Base-by-base conservation (phyloP, 2,329 filamentous ascomycete genomes). In the Aspergillus neotritici region DNA sequence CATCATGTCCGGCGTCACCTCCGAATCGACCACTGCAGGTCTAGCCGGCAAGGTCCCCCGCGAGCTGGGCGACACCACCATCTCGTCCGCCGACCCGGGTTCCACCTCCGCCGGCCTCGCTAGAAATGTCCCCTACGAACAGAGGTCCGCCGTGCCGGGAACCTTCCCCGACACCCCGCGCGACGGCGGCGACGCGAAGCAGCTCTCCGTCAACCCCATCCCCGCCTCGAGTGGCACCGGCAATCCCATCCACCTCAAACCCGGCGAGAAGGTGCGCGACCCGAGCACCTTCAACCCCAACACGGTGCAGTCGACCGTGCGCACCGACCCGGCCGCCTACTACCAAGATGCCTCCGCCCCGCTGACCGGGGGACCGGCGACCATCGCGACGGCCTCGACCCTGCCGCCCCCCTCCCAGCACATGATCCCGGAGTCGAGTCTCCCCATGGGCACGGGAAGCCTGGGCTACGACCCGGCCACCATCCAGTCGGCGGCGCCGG, bases 281-380 rank as follows among this genome's bases (percentile, higher is more conserved):
- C 66, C 76, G 17, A 77, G 71, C 64, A 76, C 77, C 17, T 60
- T 89, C 55, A 82, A 81, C 37, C 67, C 76, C 40, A 85, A 86
- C 64, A 83, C 88, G 39, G 78, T 95, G 59, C 80, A 83, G 33
- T 80, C 77, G 52, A 78, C 73, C 17, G 75, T 73, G 30, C 74
- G 71, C 58, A 78, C 87, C 14, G 90, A 96, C 64, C 78, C 88
- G 65, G 86, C 82, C 54, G 91, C 87, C 1, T 97, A 96, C 67
- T 84, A 94, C 65, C 86, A 86, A 66, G 82, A 83, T 51, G 77
- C 82, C 44, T 72, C 70, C 57, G 51, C 64, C 30, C 57, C 65
- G 29, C 60, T 75, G 10, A 66, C 70, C n/a, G 68, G 72, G 16
- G 66, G 40, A 6, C 39, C 43, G 31, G 12, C 40, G 9, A 39